Percentiles rank a stretch among this genome's conserved stretches.
Conservation (phyloP, 116 monocot genomes). For the Iris pallida region DNA sequence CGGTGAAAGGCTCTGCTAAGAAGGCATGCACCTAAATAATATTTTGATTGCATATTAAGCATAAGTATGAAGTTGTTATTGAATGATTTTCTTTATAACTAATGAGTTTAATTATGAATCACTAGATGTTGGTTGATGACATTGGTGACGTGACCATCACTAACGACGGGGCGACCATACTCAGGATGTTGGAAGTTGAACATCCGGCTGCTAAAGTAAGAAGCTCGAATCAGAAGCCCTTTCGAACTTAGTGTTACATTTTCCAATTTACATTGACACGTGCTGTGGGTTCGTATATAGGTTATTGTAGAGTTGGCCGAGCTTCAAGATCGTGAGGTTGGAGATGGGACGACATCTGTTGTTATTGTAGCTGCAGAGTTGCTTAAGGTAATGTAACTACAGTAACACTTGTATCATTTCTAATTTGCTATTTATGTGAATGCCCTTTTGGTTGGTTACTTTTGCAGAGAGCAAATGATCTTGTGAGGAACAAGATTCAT, state of each 20-base stretch:
- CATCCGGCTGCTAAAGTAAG: conserved; percentile 88
- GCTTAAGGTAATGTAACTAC: conserved; percentile 54
- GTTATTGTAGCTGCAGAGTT: conserved; percentile 83
- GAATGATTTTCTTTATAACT: no score
- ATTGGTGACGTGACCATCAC: conserved; percentile 93
- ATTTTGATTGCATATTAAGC: no score
- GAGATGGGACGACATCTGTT: conserved; percentile 88
- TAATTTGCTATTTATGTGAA: not conserved
- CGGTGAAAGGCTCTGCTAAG: no score
- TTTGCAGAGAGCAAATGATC: conserved; percentile 84
- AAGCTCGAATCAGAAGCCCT: not conserved
- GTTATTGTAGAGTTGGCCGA: conserved; percentile 92
- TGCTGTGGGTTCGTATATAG: conserved; percentile 17
- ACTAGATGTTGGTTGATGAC: conserved; percentile 88
- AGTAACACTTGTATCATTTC: not conserved
- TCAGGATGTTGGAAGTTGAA: conserved; percentile 88
- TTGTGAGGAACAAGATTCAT: conserved; percentile 91
- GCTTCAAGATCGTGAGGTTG: conserved; percentile 91
- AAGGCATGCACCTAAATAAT: no score
- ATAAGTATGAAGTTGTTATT: conserved; percentile 11
- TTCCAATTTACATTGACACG: not conserved
- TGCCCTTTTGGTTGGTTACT: conserved; percentile 10
- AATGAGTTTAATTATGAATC: not conserved
- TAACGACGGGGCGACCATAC: conserved; percentile 87
- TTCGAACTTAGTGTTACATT: not conserved